phyloP scores from a whole-genome alignment of 345 rosid species.

The Carallia brachiata region DNA sequence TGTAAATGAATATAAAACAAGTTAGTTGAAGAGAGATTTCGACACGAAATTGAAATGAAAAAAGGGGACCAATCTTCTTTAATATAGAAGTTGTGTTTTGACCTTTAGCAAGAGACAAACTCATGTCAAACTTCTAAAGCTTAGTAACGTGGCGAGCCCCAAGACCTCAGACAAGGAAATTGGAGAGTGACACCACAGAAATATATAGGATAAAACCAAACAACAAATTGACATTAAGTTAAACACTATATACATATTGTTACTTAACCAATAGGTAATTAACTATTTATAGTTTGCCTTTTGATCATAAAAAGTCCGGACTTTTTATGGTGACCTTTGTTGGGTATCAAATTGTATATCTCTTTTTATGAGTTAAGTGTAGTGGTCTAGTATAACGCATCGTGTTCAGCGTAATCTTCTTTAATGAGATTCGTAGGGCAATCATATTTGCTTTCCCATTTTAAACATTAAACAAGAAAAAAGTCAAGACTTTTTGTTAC shows the following conservation, averaged over 20 bases:
- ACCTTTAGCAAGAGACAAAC: conserved; percentile 15
- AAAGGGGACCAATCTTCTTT: conserved; percentile 6
- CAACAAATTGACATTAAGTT: no score
- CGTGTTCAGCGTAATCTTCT: no score
- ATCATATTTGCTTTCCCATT: no score
- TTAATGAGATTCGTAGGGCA: no score
- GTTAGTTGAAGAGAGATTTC: conserved; percentile 26
- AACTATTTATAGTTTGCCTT: conserved; percentile 8
- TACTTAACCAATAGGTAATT: conserved; percentile 20
- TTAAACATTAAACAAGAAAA: neutral
- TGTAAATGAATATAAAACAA: conserved; percentile 27
- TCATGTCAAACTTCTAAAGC: conserved; percentile 18
- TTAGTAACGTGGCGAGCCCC: conserved; percentile 10
- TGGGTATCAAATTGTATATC: no score
- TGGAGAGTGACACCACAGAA: conserved; percentile 3
- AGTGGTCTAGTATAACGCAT: no score
- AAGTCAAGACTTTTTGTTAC: conserved; percentile 42
- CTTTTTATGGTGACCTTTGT: neutral
- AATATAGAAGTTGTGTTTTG: conserved; percentile 26
- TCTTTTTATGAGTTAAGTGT: no score
- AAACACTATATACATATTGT: conserved; percentile 2
- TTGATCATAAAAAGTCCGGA: conserved; percentile 28
- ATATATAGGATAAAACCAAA: neutral
- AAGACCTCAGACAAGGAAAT: conserved; percentile 8
- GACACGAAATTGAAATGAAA: conserved; percentile 29